Percentiles rank a stretch among this genome's conserved stretches.
Evolutionary conservation across 192 early-diverging fungal genomes (phyloP).

Genomic region (Coemansia sp.): DNA sequence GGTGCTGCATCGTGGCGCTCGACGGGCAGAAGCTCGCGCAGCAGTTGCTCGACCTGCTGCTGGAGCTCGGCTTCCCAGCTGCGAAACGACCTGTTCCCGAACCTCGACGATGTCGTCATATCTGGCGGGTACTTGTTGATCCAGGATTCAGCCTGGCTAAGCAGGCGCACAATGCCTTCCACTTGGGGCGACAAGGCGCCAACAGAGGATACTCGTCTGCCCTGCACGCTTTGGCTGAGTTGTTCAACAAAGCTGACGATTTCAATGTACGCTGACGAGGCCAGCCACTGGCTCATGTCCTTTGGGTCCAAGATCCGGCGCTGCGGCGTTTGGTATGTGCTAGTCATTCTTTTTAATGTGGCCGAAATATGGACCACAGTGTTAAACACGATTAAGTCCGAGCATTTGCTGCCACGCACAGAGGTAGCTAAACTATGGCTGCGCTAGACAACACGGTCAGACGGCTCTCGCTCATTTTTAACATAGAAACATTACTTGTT

Average conservation of each 20-base stretch:
- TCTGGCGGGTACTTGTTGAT: slow-evolving; percentile 80
- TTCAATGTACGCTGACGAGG: slow-evolving; percentile 66
- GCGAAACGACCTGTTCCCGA: slow-evolving; percentile 93
- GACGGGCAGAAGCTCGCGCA: slow-evolving; percentile 28
- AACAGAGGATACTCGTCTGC: slow-evolving; percentile 61
- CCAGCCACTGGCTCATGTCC: slow-evolving; percentile 62
- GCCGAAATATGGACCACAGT: neutral
- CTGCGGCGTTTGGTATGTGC: slow-evolving; percentile 46
- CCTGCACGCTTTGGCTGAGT: slow-evolving; percentile 70
- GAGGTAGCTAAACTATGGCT: neutral
- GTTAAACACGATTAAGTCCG: neutral
- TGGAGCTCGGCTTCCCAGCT: slow-evolving; percentile 65
- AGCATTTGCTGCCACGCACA: neutral
- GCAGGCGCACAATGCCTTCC: slow-evolving; percentile 57
- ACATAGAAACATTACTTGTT: neutral
- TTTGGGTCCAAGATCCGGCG: slow-evolving; percentile 62
- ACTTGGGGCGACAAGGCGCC: slow-evolving; percentile 59
- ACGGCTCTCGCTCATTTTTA: neutral
- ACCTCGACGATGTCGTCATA: slow-evolving; percentile 67
- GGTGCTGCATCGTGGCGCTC: slow-evolving; percentile 54
- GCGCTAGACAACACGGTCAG: neutral
- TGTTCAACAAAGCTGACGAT: slow-evolving; percentile 72
- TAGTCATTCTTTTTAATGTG: neutral
- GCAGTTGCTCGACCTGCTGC: slow-evolving; percentile 23
- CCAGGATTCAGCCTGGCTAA: slow-evolving; percentile 69